phyloP scores from a whole-genome alignment of 169 alveolate genomes.

The Perkinsus olseni region DNA sequence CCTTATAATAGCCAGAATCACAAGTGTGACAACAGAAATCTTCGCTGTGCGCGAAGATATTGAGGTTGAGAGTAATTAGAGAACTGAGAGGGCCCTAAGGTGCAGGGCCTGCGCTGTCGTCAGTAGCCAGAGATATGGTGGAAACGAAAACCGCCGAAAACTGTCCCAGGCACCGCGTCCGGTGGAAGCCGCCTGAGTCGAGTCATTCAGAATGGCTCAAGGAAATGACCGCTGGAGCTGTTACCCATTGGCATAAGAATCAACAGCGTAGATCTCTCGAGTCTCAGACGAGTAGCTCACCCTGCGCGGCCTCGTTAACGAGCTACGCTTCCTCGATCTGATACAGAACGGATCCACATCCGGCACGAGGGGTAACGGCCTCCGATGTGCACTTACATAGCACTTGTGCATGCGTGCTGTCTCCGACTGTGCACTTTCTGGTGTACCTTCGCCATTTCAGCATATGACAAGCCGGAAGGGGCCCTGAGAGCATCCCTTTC shows the following conservation, averaged over 20 bases:
- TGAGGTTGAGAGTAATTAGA: not conserved
- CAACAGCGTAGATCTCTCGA: not conserved
- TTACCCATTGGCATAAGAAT: not conserved
- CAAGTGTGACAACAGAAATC: too few relatives aligned
- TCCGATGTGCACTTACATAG: not conserved
- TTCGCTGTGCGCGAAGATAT: too few relatives aligned
- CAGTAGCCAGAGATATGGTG: not conserved
- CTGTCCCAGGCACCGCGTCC: not conserved
- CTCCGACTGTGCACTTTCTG: not conserved
- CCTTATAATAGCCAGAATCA: too few relatives aligned
- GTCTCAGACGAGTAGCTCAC: not conserved
- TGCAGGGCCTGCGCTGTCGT: not conserved
- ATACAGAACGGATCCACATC: not conserved
- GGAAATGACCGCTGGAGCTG: not conserved
- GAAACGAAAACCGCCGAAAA: not conserved
- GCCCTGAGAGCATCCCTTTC: not conserved
- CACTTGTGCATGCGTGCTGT: not conserved
- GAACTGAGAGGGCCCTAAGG: not conserved
- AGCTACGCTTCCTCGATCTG: not conserved
- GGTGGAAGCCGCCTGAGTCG: not conserved
- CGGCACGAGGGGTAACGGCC: not conserved
- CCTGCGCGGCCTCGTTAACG: not conserved
- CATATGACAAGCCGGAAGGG: not conserved
- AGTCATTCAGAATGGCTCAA: not conserved
- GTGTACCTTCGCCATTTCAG: not conserved